phyloP scores from a whole-genome alignment of 768 basidiomycete genomes.

The Cubamyces sp. region DNA sequence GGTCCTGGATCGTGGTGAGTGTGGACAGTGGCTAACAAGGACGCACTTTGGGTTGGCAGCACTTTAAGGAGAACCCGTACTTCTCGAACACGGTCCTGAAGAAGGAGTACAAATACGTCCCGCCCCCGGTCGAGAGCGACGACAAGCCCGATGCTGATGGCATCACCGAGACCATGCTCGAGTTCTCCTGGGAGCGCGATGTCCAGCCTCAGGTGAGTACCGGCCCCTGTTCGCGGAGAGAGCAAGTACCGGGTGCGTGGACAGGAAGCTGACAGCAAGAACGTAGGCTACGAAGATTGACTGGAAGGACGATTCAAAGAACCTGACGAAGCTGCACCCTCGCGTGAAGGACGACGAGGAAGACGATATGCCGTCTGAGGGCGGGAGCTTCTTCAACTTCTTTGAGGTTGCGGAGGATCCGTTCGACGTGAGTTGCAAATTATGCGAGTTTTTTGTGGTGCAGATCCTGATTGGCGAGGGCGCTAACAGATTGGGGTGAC shows the following conservation, averaged over 20 bases:
- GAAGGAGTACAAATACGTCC: slow-evolving; percentile 79
- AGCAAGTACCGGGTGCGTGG: neutral
- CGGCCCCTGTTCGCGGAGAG: neutral
- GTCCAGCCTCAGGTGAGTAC: slow-evolving; percentile 64
- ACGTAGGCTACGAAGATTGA: slow-evolving; percentile 69
- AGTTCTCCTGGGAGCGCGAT: slow-evolving; percentile 81
- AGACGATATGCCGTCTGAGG: slow-evolving; percentile 62
- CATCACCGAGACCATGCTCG: slow-evolving; percentile 75
- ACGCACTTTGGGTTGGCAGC: slow-evolving; percentile 41
- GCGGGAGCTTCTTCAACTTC: slow-evolving; percentile 88
- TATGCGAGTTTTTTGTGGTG: neutral
- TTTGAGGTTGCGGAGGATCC: slow-evolving; percentile 71
- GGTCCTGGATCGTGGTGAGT: neutral
- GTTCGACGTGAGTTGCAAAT: slow-evolving; percentile 57
- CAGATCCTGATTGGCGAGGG: slow-evolving; percentile 16
- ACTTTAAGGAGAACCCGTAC: slow-evolving; percentile 87
- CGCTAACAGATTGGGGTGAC: slow-evolving; percentile 64
- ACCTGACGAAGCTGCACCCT: slow-evolving; percentile 80
- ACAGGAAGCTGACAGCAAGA: neutral
- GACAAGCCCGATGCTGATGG: slow-evolving; percentile 75
- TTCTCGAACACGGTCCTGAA: slow-evolving; percentile 76
- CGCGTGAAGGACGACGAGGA: slow-evolving; percentile 64
- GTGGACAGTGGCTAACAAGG: slow-evolving; percentile 1
- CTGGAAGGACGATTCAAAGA: slow-evolving; percentile 81
- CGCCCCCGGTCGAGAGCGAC: slow-evolving; percentile 52